A percentile compares a stretch with the other conserved stretches of the same genome.
Evolutionary conservation across 257 asterid species (phyloP).

Genomic region (Catharanthus roseus): DNA sequence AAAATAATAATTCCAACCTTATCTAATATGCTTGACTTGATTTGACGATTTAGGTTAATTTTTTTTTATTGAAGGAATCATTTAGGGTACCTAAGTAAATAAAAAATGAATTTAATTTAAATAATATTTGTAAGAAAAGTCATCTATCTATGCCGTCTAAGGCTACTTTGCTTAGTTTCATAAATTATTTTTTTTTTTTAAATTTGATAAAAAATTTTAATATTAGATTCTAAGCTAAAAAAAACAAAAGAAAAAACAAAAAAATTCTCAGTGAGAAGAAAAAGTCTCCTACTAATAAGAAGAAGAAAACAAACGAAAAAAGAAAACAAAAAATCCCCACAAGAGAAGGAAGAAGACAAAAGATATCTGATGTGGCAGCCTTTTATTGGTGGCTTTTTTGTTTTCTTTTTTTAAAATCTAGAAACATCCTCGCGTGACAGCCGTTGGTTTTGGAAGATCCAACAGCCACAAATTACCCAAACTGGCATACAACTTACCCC

Average conservation of each 20-base stretch:
- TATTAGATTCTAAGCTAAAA: no score
- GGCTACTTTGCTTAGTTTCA: no score
- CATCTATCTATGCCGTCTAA: no score
- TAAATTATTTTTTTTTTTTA: no score
- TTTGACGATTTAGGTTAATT: no score
- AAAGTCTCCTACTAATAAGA: neutral
- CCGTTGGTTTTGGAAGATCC: conserved; percentile 28
- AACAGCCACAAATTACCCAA: conserved; percentile 6
- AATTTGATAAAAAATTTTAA: no score
- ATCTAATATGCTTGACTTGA: neutral
- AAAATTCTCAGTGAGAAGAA: no score
- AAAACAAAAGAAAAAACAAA: no score
- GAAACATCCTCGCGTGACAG: conserved; percentile 27
- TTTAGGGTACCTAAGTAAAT: no score
- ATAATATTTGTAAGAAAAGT: neutral
- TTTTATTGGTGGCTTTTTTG: conserved; percentile 5
- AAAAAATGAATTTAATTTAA: neutral
- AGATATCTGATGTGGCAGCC: conserved; percentile 12
- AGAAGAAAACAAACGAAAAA: neutral
- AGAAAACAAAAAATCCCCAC: no score
- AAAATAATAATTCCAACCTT: neutral
- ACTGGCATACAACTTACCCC: neutral
- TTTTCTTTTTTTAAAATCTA: conserved; percentile 26
- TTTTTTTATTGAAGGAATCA: no score
- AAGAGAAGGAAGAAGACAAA: no score